Conservation (phyloP, 2,329 filamentous ascomycete genomes). For the Colletotrichum sp. region DNA sequence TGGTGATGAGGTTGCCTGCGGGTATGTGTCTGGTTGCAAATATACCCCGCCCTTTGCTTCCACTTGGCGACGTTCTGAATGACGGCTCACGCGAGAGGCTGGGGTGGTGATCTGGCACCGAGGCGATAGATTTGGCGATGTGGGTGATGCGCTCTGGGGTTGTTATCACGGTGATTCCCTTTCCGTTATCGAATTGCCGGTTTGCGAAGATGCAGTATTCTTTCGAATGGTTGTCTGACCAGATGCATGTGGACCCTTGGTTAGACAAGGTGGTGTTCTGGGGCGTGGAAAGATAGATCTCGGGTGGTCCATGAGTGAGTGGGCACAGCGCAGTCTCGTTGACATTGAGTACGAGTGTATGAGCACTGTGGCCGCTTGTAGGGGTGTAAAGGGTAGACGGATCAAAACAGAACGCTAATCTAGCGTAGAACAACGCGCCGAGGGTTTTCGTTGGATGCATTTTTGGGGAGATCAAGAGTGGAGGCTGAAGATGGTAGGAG, state of each 20-base stretch:
- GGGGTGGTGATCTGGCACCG: not conserved
- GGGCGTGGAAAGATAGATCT: not conserved
- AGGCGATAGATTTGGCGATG: not conserved
- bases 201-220: not conserved
- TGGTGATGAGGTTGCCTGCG: not conserved
- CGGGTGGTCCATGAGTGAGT: no score
- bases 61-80: not conserved
- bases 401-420: not conserved
- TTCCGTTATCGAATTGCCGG: not conserved
- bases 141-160: not conserved
- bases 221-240: not conserved
- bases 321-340: not conserved
- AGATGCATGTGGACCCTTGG: not conserved
- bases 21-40: not conserved
- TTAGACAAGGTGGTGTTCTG: not conserved
- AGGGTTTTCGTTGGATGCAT: not conserved
- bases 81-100: rapidly evolving
- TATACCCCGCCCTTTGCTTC: not conserved
- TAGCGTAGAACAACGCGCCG: not conserved
- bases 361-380: not conserved
- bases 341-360: not conserved
- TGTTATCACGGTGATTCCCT: not conserved
- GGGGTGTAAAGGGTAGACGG: not conserved
- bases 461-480: not conserved
- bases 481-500: no score